These are phyloP conservation scores for Ballota nigra DNA, from an alignment of 257 asterid genomes.

Conservation along the genomic window DNA sequence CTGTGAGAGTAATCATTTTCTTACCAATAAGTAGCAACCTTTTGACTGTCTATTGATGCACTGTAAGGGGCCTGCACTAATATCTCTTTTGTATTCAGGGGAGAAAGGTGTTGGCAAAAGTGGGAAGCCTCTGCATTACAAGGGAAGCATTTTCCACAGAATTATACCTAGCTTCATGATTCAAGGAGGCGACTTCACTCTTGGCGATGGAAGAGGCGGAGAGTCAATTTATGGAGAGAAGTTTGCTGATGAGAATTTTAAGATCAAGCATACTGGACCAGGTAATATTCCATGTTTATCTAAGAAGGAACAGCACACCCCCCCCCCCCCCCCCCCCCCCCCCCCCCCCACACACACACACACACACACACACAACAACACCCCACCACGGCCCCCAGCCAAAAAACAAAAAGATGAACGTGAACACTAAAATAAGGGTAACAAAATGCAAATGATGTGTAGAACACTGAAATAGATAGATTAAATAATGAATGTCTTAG, in stretches of 20 bases:
- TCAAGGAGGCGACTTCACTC: conserved; percentile 99
- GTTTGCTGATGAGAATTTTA: conserved; percentile 92
- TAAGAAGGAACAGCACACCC: not conserved
- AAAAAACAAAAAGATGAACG: not conserved
- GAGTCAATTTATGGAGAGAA: conserved; percentile 51
- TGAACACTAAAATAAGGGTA: not conserved
- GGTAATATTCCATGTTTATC: conserved; percentile 39
- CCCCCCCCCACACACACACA: no score
- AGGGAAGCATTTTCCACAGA: conserved; percentile 88
- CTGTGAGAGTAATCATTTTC: not conserved
- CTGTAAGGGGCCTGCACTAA: not conserved
- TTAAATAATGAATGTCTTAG: not conserved
- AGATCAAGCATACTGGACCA: conserved; percentile 93
- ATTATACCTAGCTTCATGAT: conserved; percentile 97
- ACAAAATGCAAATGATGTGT: not conserved
- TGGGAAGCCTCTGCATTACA: conserved; percentile 89
- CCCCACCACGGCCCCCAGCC: no score
- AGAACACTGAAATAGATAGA: not conserved
- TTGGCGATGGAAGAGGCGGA: conserved; percentile 62
- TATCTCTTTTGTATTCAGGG: conserved; percentile 42
- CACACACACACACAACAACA: no score
- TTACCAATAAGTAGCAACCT: not conserved
- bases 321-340: no score
- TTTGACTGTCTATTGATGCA: conserved; percentile 4
- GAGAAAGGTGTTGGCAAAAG: conserved; percentile 87